A percentile compares a stretch with the other conserved stretches of the same genome.
Evolutionary conservation across 2,329 filamentous ascomycete species (phyloP).

Genomic region (Cercospora sp.): DNA sequence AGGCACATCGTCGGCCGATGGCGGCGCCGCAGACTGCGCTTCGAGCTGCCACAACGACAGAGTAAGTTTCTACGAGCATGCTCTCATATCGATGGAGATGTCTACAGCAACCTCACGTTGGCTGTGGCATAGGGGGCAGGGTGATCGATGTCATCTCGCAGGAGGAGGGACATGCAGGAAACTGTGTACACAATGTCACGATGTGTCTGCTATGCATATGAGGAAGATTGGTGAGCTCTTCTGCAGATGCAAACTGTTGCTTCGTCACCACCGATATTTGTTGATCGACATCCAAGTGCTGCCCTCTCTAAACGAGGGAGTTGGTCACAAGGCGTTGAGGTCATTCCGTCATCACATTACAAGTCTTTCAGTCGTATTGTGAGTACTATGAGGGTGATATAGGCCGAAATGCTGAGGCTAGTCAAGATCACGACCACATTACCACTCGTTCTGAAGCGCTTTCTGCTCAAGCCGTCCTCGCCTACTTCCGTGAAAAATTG

Average conservation of each 20-base stretch:
- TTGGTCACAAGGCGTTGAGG: background rate
- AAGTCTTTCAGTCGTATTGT: slow-evolving; percentile 51
- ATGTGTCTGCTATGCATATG: background rate
- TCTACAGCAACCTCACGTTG: background rate
- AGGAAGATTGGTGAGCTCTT: background rate
- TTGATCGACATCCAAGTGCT: background rate
- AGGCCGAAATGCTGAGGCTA: slow-evolving; percentile 62
- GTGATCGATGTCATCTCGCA: background rate
- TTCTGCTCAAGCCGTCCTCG: slow-evolving; percentile 61
- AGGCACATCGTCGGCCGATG: background rate
- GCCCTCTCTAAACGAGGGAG: background rate
- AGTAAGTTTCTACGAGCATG: background rate
- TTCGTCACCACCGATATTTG: background rate
- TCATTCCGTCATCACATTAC: background rate
- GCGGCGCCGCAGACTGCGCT: background rate
- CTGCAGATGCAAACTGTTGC: background rate
- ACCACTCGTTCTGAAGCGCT: slow-evolving; percentile 63
- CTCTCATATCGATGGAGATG: background rate
- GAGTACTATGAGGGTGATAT: slow-evolving; percentile 60
- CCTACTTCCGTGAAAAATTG: slow-evolving; percentile 79
- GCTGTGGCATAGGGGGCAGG: background rate
- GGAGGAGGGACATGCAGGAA: background rate
- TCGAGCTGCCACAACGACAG: background rate
- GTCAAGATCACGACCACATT: slow-evolving; percentile 66
- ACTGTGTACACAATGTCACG: background rate